Evolutionary conservation across 2,329 filamentous ascomycete genomes (phyloP).

Genomic region (Alternaria sp.): DNA sequence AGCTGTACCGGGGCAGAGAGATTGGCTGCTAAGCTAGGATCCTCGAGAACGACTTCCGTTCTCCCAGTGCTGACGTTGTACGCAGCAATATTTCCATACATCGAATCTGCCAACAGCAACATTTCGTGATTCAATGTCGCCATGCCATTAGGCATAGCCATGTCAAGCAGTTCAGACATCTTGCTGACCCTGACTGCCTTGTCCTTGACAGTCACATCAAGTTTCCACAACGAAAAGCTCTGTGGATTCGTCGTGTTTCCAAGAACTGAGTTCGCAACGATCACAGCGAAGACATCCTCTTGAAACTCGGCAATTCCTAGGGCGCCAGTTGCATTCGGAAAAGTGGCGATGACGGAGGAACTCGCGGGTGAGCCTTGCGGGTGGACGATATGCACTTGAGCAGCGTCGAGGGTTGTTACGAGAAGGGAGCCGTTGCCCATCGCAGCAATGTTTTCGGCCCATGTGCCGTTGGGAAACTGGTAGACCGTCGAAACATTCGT

Average conservation of each 20-base stretch:
- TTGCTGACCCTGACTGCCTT: slow-evolving; percentile 9
- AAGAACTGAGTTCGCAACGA: slow-evolving; percentile 22
- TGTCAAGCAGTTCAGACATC: slow-evolving; percentile 20
- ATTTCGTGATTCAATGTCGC: slow-evolving; percentile 19
- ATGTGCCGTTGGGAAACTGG: slow-evolving; percentile 35
- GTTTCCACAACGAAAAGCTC: slow-evolving; percentile 23
- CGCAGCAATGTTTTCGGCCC: slow-evolving; percentile 49
- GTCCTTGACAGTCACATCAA: slow-evolving; percentile 15
- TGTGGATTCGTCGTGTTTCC: slow-evolving; percentile 7
- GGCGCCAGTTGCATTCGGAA: slow-evolving; percentile 31
- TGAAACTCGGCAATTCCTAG: slow-evolving; percentile 48
- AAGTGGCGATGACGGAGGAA: slow-evolving; percentile 33
- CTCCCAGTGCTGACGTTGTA: slow-evolving; percentile 17
- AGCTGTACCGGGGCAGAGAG: slow-evolving; percentile 10
- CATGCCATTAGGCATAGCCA: slow-evolving; percentile 32
- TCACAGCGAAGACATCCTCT: slow-evolving; percentile 44
- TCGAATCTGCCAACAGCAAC: slow-evolving; percentile 33
- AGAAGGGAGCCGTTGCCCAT: slow-evolving; percentile 49
- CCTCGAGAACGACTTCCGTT: slow-evolving; percentile 14
- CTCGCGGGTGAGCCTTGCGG: slow-evolving; percentile 28
- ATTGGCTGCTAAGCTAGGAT: slow-evolving; percentile 19
- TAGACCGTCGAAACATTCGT: slow-evolving; percentile 21
- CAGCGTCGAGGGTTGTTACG: slow-evolving; percentile 36
- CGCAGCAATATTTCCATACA: slow-evolving; percentile 20
- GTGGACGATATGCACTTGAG: slow-evolving; percentile 46